Evolutionary conservation across 2,329 filamentous ascomycete genomes (phyloP).

Genomic region (Helicocarpus griseus): DNA sequence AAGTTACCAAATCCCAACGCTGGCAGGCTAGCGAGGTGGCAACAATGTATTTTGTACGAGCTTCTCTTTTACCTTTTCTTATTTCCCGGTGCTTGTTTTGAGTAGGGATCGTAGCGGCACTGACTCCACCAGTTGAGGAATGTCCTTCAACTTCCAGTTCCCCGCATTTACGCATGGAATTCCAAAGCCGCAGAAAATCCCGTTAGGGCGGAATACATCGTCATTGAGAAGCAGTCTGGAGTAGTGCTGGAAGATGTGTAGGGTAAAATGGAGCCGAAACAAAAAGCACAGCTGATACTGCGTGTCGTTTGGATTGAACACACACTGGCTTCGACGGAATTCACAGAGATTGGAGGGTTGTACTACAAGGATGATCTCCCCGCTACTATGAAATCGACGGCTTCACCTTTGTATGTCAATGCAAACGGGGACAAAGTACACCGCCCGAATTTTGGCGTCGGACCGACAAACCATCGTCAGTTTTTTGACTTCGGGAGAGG

Average conservation of each 20-base stretch:
- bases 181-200: conserved; percentile 21
- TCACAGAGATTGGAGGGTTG: conserved; percentile 14
- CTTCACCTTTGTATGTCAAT: conserved; percentile 8
- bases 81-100: conserved; percentile 13
- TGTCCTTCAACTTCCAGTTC: conserved; percentile 21
- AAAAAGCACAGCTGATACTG: conserved; percentile 14
- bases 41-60: conserved; percentile 18
- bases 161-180: conserved; percentile 25
- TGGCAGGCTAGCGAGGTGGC: conserved; percentile 5
- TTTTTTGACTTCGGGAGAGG: conserved; percentile 16
- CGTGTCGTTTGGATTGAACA: conserved; percentile 15
- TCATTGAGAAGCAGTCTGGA: conserved; percentile 24
- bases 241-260: conserved; percentile 14
- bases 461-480: conserved; percentile 14
- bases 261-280: conserved; percentile 14
- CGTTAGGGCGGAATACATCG: conserved; percentile 29
- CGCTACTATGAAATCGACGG: neutral
- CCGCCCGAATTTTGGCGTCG: conserved; percentile 12
- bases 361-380: conserved; percentile 14
- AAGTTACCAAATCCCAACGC: conserved; percentile 10
- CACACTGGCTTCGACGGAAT: conserved; percentile 13
- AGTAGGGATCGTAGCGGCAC: conserved; percentile 13
- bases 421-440: conserved; percentile 9
- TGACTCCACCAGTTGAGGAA: conserved; percentile 13
- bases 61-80: neutral